A percentile compares a stretch with the other conserved stretches of the same genome.
Conservation (phyloP, 495 filamentous ascomycete species). For the Tetracladium marchalianum region DNA sequence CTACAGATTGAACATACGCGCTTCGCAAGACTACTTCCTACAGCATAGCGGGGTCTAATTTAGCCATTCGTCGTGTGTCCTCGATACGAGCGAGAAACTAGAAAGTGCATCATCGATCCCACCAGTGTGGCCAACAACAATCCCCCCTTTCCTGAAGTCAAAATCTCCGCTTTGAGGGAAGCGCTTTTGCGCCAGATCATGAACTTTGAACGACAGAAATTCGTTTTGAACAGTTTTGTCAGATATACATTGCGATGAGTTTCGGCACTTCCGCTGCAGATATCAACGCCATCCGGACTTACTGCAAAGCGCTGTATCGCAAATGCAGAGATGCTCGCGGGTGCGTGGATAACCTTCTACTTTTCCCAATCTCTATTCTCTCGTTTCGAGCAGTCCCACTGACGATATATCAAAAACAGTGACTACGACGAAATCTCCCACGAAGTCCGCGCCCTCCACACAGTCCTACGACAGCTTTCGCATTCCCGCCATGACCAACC, state of each 20-base stretch:
- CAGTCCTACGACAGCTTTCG: constrained; percentile 34
- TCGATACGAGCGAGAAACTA: no score
- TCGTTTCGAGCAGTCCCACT: not conserved
- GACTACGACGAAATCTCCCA: constrained; percentile 23
- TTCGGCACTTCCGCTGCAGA: constrained; percentile 14
- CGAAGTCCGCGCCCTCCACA: constrained; percentile 34
- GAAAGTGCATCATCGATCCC: no score
- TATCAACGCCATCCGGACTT: constrained; percentile 15
- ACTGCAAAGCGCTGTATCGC: constrained; percentile 15
- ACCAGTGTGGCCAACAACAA: no score
- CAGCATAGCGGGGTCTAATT: no score
- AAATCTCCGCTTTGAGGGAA: no score
- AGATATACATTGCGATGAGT: constrained; percentile 11
- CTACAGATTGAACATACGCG: no score
- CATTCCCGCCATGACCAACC: constrained; percentile 30
- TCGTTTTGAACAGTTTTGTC: not conserved
- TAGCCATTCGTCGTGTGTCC: no score
- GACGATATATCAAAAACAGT: not conserved
- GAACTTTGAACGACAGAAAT: not conserved
- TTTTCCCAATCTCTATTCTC: not conserved
- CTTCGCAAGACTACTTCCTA: no score
- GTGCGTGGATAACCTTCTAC: not conserved
- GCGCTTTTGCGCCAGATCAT: not conserved
- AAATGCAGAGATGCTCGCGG: constrained; percentile 18
- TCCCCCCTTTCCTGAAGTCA: no score